phyloP scores from a whole-genome alignment of 2,329 filamentous ascomycete genomes.

The Cladosporium sp. region DNA sequence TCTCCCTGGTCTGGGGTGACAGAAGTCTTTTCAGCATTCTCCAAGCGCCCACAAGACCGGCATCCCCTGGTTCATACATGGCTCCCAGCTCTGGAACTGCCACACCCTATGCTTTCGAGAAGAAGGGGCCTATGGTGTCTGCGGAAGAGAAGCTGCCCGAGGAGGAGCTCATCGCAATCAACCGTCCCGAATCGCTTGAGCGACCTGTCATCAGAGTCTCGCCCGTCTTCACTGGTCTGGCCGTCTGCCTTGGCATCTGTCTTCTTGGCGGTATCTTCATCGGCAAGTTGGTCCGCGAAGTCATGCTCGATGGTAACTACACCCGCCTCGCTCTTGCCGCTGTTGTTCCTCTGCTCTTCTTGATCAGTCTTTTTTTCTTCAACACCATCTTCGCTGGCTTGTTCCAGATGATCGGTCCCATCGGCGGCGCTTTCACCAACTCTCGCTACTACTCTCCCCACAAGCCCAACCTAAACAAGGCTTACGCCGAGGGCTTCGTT shows the following conservation, averaged over 20 bases:
- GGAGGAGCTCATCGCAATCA: background rate
- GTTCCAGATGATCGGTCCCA: conserved; percentile 45
- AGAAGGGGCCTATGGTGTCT: background rate
- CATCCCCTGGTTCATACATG: background rate
- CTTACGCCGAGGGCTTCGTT: conserved; percentile 36
- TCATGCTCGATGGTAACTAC: conserved; percentile 54
- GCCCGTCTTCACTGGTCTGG: conserved; percentile 53
- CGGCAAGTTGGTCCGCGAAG: conserved; percentile 54
- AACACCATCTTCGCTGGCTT: conserved; percentile 42
- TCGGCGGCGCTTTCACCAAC: conserved; percentile 54
- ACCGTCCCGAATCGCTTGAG: conserved; percentile 9
- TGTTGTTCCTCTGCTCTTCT: conserved; percentile 55
- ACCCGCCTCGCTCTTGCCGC: conserved; percentile 55
- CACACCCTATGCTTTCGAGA: conserved; percentile 13
- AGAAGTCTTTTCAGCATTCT: conserved; percentile 9
- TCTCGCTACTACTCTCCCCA: conserved; percentile 78
- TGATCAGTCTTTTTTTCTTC: conserved; percentile 56
- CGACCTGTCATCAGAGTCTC: conserved; percentile 10
- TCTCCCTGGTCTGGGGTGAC: conserved; percentile 13
- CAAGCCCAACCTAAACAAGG: conserved; percentile 33
- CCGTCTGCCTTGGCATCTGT: conserved; percentile 53
- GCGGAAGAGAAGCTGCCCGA: background rate
- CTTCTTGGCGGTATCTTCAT: conserved; percentile 58
- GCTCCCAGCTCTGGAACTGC: conserved; percentile 6
- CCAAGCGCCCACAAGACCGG: conserved; percentile 2